These are phyloP conservation scores for Hypomyces perniciosus DNA, from an alignment of 2,329 filamentous ascomycete genomes.

Conservation along the genomic window DNA sequence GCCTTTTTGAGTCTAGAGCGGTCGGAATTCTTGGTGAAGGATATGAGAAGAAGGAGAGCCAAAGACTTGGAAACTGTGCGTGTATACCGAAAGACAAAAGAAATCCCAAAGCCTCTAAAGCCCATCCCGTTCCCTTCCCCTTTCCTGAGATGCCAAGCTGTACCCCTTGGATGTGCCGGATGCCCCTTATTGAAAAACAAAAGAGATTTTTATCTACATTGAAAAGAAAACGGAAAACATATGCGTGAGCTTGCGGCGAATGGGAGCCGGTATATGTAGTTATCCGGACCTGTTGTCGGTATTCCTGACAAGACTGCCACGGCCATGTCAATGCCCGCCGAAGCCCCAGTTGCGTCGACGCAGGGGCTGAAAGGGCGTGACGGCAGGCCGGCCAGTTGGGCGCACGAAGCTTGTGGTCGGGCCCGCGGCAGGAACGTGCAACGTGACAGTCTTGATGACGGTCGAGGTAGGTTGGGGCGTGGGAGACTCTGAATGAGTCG, in stretches of 20 bases:
- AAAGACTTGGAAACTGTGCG: not conserved
- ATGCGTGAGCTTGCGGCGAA: too few species aligned
- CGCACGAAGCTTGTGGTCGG: not conserved
- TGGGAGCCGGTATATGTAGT: too few species aligned
- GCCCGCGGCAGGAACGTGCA: not conserved
- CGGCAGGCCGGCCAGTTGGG: slow-evolving; percentile 4
- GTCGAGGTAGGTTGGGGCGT: not conserved
- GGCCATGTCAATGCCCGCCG: slow-evolving; percentile 2
- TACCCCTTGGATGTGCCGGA: too few species aligned
- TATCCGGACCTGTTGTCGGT: too few species aligned
- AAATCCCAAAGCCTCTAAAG: not conserved
- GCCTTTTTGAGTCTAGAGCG: too few species aligned
- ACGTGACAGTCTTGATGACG: slow-evolving; percentile 1
- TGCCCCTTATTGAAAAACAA: too few species aligned
- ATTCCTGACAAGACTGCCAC: too few species aligned
- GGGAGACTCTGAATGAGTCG: not conserved
- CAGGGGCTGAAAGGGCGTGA: slow-evolving; percentile 5
- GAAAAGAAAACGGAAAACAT: too few species aligned
- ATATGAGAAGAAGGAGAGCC: not conserved
- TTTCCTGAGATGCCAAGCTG: not conserved
- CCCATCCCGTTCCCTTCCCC: not conserved
- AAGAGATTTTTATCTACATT: too few species aligned
- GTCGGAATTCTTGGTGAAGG: not conserved
- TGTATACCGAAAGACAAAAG: not conserved
- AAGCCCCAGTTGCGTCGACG: slow-evolving; percentile 9